Evolutionary conservation across 139 green algal species (phyloP).

Genomic region (Coelastrella sp.): DNA sequence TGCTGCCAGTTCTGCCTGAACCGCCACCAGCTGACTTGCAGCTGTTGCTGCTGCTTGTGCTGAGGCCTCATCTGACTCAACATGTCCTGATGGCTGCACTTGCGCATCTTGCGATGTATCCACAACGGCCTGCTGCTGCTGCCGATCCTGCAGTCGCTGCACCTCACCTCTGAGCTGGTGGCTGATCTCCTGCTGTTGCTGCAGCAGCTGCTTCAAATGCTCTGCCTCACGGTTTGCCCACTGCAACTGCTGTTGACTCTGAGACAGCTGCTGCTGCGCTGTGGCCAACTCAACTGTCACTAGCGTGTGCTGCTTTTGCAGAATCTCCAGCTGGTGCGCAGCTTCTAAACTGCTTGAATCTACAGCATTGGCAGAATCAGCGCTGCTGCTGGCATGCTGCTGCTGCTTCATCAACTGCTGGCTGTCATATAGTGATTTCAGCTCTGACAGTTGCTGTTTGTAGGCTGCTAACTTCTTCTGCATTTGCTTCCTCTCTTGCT

Average conservation of each 20-base stretch:
- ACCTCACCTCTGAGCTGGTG: not conserved
- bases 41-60: not conserved
- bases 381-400: not conserved
- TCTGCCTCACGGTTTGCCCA: not conserved
- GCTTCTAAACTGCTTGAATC: not conserved
- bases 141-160: conserved; percentile 10
- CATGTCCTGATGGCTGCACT: too few relatives aligned
- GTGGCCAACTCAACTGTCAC: not conserved
- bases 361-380: not conserved
- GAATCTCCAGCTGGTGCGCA: not conserved
- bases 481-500: conserved; percentile 38
- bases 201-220: conserved; percentile 37
- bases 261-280: not conserved
- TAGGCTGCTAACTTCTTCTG: conserved; percentile 51
- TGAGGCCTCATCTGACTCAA: too few relatives aligned
- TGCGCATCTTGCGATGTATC: too few relatives aligned
- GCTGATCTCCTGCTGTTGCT: conserved; percentile 32
- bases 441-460: conserved; percentile 31
- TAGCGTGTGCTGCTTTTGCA: not conserved
- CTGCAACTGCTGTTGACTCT: conserved; percentile 22
- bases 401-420: not conserved
- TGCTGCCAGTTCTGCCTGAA: not conserved
- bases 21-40: not conserved
- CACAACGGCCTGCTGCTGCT: not conserved
- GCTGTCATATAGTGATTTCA: not conserved